These are phyloP conservation scores for Bacidia rubella DNA, from an alignment of 495 filamentous ascomycete genomes.

Conservation along the genomic window DNA sequence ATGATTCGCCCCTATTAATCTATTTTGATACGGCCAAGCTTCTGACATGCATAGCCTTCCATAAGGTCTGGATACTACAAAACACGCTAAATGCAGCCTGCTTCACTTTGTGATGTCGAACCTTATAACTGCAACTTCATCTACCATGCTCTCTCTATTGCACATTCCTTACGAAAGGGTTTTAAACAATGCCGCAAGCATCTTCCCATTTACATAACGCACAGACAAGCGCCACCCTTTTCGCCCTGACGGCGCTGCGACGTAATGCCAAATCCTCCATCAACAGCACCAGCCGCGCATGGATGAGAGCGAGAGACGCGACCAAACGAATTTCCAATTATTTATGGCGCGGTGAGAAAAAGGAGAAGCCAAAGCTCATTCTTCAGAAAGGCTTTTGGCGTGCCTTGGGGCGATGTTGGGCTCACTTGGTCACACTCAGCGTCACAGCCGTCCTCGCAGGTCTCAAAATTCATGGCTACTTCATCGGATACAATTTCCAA, in stretches of 20 bases:
- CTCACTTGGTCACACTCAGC: conserved; percentile 6
- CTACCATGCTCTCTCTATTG: neutral
- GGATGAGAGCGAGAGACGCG: neutral
- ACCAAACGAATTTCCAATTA: neutral
- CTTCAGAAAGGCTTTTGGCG: neutral
- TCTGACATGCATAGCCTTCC: no score
- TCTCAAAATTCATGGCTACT: conserved; percentile 6
- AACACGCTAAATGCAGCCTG: neutral
- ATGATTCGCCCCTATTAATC: no score
- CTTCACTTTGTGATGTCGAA: neutral
- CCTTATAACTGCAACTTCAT: neutral
- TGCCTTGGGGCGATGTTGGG: conserved; percentile 4
- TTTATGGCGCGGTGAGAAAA: conserved; percentile 1
- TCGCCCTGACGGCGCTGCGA: neutral
- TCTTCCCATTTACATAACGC: neutral
- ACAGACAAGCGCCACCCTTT: neutral
- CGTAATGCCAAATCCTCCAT: neutral
- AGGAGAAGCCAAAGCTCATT: neutral
- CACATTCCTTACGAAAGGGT: neutral
- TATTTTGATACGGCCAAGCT: no score
- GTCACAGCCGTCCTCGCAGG: conserved; percentile 5
- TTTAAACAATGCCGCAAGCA: neutral
- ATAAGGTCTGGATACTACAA: no score
- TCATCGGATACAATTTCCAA: conserved; percentile 5
- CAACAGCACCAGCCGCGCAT: neutral